Percentiles rank a stretch among this genome's conserved stretches.
phyloP scores from a whole-genome alignment of 495 filamentous ascomycete genomes.

The Podospora sp. region DNA sequence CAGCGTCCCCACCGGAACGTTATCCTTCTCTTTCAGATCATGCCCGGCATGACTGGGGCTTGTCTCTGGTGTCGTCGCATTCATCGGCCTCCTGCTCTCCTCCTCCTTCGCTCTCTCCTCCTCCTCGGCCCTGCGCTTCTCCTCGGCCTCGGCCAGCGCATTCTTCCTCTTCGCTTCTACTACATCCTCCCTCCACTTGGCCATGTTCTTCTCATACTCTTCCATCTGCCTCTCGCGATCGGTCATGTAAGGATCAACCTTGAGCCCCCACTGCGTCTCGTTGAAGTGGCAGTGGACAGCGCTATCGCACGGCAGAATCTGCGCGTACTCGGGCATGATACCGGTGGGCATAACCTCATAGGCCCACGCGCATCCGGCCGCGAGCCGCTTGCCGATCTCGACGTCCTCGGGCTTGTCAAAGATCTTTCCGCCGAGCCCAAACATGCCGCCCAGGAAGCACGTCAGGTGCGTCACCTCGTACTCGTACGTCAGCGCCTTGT shows the following conservation, averaged over 20 bases:
- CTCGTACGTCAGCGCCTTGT: slow-evolving; percentile 43
- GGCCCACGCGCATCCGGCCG: slow-evolving; percentile 93
- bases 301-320: slow-evolving; percentile 67
- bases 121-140: slow-evolving; percentile 26
- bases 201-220: slow-evolving; percentile 40
- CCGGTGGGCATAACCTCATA: slow-evolving; percentile 80
- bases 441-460: slow-evolving; percentile 94
- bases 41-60: not conserved
- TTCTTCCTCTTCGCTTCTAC: slow-evolving; percentile 28
- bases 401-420: slow-evolving; percentile 79
- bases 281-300: slow-evolving; percentile 73
- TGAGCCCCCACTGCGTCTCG: slow-evolving; percentile 63
- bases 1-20: not conserved
- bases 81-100: slow-evolving; percentile 14
- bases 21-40: slow-evolving; percentile 18
- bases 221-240: slow-evolving; percentile 43
- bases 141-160: slow-evolving; percentile 10
- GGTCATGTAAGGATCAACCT: slow-evolving; percentile 53
- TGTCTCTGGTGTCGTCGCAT: slow-evolving; percentile 8
- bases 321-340: slow-evolving; percentile 85
- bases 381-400: slow-evolving; percentile 77
- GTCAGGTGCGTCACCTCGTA: slow-evolving; percentile 76
- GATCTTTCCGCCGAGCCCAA: slow-evolving; percentile 84
- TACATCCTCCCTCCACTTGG: slow-evolving; percentile 38
- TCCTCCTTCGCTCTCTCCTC: slow-evolving; percentile 24